A percentile compares a stretch with the other conserved stretches of the same genome.
Evolutionary conservation across 805 yeast species (phyloP).

Genomic region (Wickerhamomyces rabaulensis): DNA sequence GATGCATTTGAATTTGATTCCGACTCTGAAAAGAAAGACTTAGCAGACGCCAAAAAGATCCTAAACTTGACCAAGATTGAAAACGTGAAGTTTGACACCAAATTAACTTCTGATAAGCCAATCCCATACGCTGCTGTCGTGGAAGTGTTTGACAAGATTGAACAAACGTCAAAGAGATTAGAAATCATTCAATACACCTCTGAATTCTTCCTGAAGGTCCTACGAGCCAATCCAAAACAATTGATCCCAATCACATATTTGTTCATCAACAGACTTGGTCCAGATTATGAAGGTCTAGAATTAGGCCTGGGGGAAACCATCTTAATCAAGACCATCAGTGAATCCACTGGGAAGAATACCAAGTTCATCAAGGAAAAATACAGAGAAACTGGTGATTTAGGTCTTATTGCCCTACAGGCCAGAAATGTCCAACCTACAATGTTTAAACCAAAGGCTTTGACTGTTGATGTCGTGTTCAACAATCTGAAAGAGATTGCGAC

Average conservation of each 20-base stretch:
- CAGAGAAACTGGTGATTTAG: constrained; percentile 82
- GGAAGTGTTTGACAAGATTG: constrained; percentile 70
- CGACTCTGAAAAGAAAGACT: constrained; percentile 19
- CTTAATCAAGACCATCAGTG: constrained; percentile 81
- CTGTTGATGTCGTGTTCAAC: constrained; percentile 66
- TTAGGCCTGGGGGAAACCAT: constrained; percentile 91
- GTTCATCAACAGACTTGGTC: constrained; percentile 85
- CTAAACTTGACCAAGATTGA: constrained; percentile 13
- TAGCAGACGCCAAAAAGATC: constrained; percentile 19
- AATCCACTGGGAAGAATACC: constrained; percentile 78
- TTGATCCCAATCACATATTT: constrained; percentile 73
- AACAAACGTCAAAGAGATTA: constrained; percentile 74
- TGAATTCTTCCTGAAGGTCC: constrained; percentile 61
- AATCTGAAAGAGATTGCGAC: constrained; percentile 74
- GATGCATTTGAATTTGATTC: constrained; percentile 20
- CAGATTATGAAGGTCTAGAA: constrained; percentile 93
- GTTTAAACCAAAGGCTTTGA: constrained; percentile 85
- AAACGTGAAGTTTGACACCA: constrained; percentile 1
- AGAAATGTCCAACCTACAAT: constrained; percentile 84
- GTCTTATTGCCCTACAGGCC: constrained; percentile 80
- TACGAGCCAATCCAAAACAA: constrained; percentile 47
- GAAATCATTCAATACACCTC: constrained; percentile 75
- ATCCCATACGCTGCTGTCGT: constrained; percentile 38
- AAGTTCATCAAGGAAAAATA: constrained; percentile 70
- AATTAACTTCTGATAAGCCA: constrained; percentile 7